Conservation (phyloP, 2,329 filamentous ascomycete genomes). For the Aspergillus pseudonomiae region DNA sequence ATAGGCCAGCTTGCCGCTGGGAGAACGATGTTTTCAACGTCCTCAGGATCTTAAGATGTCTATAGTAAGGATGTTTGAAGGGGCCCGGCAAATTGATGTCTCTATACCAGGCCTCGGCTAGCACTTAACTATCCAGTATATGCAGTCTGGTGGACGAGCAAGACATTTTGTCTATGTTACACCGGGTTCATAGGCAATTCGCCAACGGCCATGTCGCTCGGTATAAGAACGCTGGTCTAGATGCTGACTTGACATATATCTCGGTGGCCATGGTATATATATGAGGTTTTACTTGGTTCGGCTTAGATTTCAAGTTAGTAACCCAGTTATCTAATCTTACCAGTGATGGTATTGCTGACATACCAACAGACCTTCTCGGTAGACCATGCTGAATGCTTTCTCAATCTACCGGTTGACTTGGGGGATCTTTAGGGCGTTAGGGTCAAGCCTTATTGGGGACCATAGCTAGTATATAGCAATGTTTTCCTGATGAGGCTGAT, state of each 20-base stretch:
- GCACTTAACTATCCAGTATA: not conserved
- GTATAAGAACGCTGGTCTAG: no score
- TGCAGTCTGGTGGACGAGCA: not conserved
- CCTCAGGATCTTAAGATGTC: not conserved
- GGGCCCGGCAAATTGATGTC: not conserved
- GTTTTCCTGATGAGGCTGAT: no score
- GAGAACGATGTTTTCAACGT: not conserved
- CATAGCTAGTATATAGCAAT: no score
- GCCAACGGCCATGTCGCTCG: not conserved
- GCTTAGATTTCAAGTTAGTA: not conserved
- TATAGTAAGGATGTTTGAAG: no score
- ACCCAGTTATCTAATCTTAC: not conserved
- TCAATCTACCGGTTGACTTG: not conserved
- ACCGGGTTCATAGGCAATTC: not conserved
- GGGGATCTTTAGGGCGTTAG: not conserved
- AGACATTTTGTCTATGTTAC: not conserved
- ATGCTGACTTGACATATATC: not conserved
- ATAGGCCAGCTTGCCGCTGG: not conserved
- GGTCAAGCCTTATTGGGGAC: no score
- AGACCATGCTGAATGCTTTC: not conserved
- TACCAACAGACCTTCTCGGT: not conserved
- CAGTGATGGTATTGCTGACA: not conserved
- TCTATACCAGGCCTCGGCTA: not conserved
- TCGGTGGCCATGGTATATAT: not conserved
- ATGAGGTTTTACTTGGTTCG: not conserved